These are phyloP conservation scores for Ganoderma sinense DNA, from an alignment of 1,284 basidiomycete genomes.

Conservation along the genomic window DNA sequence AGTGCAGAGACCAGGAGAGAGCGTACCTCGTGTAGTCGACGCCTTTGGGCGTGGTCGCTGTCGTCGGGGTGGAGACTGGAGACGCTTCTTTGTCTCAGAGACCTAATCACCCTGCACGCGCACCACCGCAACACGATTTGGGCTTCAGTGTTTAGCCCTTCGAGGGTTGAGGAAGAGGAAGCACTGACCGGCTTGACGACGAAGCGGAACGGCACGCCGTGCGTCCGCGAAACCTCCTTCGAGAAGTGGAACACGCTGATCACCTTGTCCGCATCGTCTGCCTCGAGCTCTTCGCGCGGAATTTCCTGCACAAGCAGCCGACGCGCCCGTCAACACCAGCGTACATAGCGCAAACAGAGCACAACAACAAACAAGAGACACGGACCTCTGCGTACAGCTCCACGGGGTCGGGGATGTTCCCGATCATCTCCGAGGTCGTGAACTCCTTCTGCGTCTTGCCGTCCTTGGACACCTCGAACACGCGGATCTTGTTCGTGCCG, in stretches of 20 bases:
- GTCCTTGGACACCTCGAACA: slow-evolving; percentile 93
- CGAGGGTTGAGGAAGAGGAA: slow-evolving; percentile 5
- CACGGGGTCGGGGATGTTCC: slow-evolving; percentile 93
- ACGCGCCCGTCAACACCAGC: not conserved
- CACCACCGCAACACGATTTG: not conserved
- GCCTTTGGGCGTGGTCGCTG: no score
- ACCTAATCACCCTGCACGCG: slow-evolving; percentile 85
- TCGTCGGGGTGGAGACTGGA: no score
- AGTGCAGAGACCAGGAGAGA: no score
- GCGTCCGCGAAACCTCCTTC: slow-evolving; percentile 90
- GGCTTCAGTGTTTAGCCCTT: not conserved
- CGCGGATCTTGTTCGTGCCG: slow-evolving; percentile 89
- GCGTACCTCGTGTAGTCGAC: no score
- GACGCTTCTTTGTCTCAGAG: slow-evolving; percentile 91
- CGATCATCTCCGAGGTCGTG: slow-evolving; percentile 95
- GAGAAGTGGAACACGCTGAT: slow-evolving; percentile 99
- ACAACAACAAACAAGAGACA: slow-evolving; percentile 7
- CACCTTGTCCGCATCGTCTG: slow-evolving; percentile 90
- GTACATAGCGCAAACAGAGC: not conserved
- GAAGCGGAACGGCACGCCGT: slow-evolving; percentile 98
- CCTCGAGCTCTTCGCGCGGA: slow-evolving; percentile 87
- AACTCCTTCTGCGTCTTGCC: slow-evolving; percentile 94
- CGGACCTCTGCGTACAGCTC: slow-evolving; percentile 95
- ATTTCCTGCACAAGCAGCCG: slow-evolving; percentile 71
- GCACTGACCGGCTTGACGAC: slow-evolving; percentile 85